These are phyloP conservation scores for Puccinia triticina DNA, from an alignment of 1,284 basidiomycete species.

Conservation along the genomic window DNA sequence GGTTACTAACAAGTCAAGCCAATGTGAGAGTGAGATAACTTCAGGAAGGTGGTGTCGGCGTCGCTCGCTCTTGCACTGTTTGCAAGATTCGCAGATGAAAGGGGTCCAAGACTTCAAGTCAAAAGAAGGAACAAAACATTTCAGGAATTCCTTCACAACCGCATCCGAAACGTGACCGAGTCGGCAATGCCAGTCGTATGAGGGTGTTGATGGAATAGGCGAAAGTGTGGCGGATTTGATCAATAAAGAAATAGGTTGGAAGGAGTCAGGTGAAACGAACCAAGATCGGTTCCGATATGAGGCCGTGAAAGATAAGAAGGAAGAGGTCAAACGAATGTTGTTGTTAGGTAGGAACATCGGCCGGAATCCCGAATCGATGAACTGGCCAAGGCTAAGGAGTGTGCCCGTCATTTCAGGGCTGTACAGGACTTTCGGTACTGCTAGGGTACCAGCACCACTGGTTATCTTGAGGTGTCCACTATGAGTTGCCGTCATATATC, in stretches of 20 bases:
- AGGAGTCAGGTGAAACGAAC: neutral
- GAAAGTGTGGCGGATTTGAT: too few species aligned
- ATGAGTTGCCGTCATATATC: neutral
- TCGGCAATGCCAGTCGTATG: neutral
- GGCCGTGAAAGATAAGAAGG: neutral
- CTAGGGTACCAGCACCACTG: neutral
- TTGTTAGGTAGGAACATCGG: neutral
- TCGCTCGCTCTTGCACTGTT: neutral
- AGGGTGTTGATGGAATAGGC: neutral
- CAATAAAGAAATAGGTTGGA: neutral
- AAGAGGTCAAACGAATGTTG: neutral
- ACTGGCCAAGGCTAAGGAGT: slow-evolving; percentile 17
- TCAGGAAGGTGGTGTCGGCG: neutral
- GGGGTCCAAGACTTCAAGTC: neutral
- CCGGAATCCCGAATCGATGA: slow-evolving; percentile 13
- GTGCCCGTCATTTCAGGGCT: slow-evolving; percentile 22
- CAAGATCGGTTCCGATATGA: neutral
- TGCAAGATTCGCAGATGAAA: slow-evolving; percentile 16
- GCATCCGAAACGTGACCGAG: neutral
- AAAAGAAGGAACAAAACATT: neutral
- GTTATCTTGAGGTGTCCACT: neutral
- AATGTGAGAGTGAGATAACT: neutral
- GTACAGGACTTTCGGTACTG: neutral
- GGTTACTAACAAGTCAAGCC: neutral
- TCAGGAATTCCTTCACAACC: neutral